These are phyloP conservation scores for Rhynchospora tenuis DNA, from an alignment of 176 grass and related monocot genomes.

Conservation along the genomic window DNA sequence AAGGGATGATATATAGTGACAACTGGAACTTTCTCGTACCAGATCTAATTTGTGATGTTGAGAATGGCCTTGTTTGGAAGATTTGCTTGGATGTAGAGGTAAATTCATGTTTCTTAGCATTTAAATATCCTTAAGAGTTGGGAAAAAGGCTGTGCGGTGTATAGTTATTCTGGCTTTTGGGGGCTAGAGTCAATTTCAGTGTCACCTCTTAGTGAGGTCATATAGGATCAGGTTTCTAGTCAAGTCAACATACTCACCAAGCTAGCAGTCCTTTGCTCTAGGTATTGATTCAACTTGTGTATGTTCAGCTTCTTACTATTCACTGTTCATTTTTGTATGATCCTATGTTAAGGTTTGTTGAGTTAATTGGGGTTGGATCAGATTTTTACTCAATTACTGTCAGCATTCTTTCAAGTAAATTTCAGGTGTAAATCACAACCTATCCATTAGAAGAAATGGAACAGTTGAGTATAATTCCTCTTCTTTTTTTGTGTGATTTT, in stretches of 20 bases:
- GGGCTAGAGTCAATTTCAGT: neutral
- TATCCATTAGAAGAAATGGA: neutral
- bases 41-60: constrained; percentile 76
- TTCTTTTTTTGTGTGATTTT: neutral
- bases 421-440: neutral
- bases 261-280: neutral
- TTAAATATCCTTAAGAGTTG: neutral
- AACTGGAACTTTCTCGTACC: constrained; percentile 91
- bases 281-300: neutral
- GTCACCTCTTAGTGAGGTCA: neutral
- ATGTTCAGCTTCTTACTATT: neutral
- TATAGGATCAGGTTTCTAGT: neutral
- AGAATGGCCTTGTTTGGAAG: constrained; percentile 87
- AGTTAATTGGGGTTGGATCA: neutral
- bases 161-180: neutral
- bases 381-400: neutral
- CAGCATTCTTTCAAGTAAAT: neutral
- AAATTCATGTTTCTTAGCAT: constrained; percentile 20
- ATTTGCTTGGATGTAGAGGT: constrained; percentile 83
- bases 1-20: constrained; percentile 77
- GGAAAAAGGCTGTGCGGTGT: neutral
- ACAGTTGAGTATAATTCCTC: neutral
- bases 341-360: neutral
- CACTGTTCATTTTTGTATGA: neutral
- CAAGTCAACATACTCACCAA: neutral